Evolutionary conservation across 306 rosid species (phyloP).

Genomic region (Ormosia semicastrata): DNA sequence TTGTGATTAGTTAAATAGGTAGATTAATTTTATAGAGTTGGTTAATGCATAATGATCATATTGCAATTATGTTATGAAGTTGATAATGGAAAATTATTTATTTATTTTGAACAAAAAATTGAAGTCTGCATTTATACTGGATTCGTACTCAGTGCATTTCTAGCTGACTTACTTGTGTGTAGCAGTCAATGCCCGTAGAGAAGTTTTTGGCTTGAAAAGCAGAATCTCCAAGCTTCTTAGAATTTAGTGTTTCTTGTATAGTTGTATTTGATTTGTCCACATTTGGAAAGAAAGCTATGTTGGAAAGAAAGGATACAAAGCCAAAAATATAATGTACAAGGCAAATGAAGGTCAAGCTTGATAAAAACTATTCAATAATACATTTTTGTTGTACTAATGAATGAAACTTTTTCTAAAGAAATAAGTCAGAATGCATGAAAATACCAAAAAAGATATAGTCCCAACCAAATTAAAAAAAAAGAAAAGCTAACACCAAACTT

Average conservation of each 20-base stretch:
- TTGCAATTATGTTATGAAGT: not conserved
- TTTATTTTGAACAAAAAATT: not conserved
- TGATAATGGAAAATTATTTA: not conserved
- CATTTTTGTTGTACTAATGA: not conserved
- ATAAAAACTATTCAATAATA: not conserved
- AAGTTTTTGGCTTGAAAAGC: slow-evolving; percentile 85
- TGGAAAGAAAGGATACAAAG: slow-evolving; percentile 4
- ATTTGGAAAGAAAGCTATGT: slow-evolving; percentile 82
- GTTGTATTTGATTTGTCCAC: slow-evolving; percentile 85
- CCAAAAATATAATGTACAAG: not conserved
- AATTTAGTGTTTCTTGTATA: too few relatives aligned
- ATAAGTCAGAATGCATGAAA: not conserved
- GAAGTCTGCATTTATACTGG: slow-evolving; percentile 13
- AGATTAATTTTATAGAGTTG: too few relatives aligned
- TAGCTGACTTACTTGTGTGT: slow-evolving; percentile 64
- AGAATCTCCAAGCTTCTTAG: slow-evolving; percentile 73
- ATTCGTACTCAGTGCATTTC: not conserved
- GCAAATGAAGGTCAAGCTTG: not conserved
- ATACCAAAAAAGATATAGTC: not conserved
- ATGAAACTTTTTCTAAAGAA: not conserved
- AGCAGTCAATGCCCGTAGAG: slow-evolving; percentile 63
- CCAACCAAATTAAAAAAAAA: not conserved
- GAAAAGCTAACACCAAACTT: not conserved
- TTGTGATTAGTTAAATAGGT: too few relatives aligned
- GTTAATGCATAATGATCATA: too few relatives aligned